Conservation (phyloP, 305 asterid genomes). For the Fraxinus latifolia region DNA sequence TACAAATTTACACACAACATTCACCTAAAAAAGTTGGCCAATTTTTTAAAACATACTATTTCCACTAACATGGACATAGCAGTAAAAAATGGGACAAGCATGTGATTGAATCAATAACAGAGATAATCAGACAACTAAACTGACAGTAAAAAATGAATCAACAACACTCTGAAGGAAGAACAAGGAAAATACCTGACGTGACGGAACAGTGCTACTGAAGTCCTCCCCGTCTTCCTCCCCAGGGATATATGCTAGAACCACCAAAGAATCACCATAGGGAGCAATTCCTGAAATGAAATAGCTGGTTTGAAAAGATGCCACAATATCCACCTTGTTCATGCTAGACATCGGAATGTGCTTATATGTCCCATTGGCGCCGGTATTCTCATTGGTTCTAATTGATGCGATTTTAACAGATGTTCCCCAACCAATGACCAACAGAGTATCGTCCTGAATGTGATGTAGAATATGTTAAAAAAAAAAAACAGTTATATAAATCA, state of each 20-base stretch:
- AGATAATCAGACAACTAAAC: not conserved
- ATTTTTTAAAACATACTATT: conserved; percentile 6
- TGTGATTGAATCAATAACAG: not conserved
- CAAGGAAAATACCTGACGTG: conserved; percentile 71
- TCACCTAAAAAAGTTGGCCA: conserved; percentile 12
- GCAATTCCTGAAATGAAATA: conserved; percentile 94
- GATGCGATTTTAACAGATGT: conserved; percentile 79
- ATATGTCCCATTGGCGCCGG: conserved; percentile 58
- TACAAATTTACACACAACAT: not conserved
- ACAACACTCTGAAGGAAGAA: conserved; percentile 6
- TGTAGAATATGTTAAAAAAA: conserved; percentile 23
- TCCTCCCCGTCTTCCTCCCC: conserved; percentile 85
- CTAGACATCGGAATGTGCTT: conserved; percentile 64
- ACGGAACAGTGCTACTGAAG: conserved; percentile 66
- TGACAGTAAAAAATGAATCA: conserved; percentile 9
- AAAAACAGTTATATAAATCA: conserved; percentile 12
- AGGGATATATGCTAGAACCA: conserved; percentile 81
- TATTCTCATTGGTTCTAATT: conserved; percentile 59
- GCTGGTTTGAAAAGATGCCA: conserved; percentile 92
- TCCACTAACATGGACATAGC: not conserved
- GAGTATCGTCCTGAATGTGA: conserved; percentile 68
- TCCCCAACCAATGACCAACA: conserved; percentile 98
- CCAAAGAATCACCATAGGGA: conserved; percentile 95
- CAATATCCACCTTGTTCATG: conserved; percentile 84
- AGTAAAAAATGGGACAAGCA: not conserved